phyloP scores from a whole-genome alignment of 2,329 filamentous ascomycete genomes.

The Pestalotiopsis sp. region DNA sequence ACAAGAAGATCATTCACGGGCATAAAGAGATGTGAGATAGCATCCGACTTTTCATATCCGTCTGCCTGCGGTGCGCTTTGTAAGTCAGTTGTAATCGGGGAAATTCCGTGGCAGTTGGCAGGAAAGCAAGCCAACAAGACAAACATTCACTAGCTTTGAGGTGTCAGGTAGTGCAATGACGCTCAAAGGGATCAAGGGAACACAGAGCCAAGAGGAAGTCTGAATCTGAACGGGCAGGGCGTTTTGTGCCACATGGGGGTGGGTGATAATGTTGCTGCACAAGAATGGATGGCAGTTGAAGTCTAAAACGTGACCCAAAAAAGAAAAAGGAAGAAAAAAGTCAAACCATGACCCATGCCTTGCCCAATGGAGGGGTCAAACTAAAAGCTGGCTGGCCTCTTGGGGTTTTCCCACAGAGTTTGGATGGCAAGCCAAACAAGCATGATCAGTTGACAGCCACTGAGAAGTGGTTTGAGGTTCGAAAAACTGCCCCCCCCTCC shows the following conservation, averaged over 20 bases:
- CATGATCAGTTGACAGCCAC: neutral
- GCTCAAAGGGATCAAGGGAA: too few relatives aligned
- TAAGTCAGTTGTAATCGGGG: too few relatives aligned
- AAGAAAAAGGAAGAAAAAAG: neutral
- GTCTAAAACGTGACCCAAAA: neutral
- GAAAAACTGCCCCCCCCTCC: neutral
- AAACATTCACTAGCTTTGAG: neutral
- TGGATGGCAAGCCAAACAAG: neutral
- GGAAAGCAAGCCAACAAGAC: neutral
- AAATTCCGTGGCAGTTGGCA: too few relatives aligned
- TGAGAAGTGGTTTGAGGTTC: neutral
- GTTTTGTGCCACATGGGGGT: neutral
- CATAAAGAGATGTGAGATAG: too few relatives aligned
- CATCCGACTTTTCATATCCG: too few relatives aligned
- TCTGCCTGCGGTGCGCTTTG: too few relatives aligned
- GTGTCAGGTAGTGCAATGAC: too few relatives aligned
- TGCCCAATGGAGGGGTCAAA: neutral
- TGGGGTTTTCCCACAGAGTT: neutral
- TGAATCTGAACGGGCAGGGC: neutral
- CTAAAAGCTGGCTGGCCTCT: neutral
- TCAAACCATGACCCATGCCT: neutral
- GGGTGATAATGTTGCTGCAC: neutral
- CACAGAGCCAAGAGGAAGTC: too few relatives aligned
- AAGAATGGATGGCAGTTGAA: neutral
- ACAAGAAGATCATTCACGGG: too few relatives aligned